These are phyloP conservation scores for Solanum ahanhuiri DNA, from an alignment of 257 asterid genomes.

Conservation along the genomic window DNA sequence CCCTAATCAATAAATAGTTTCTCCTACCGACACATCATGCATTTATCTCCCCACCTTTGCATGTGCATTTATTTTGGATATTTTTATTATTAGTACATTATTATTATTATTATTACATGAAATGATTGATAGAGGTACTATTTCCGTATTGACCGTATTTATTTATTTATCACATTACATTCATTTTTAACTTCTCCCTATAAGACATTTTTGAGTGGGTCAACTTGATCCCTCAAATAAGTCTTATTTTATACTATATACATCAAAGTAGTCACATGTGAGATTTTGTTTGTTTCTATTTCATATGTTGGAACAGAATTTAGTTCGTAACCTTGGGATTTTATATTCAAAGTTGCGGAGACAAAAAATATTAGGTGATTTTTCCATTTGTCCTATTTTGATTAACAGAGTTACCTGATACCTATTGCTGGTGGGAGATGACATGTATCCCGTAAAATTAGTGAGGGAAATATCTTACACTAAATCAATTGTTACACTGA, in stretches of 20 bases:
- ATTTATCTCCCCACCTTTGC: constrained; percentile 15
- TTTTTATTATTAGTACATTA: background rate
- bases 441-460: fast-evolving
- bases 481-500: background rate
- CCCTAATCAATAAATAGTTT: background rate
- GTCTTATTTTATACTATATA: background rate
- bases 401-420: fast-evolving
- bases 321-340: background rate
- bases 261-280: background rate
- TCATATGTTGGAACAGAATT: background rate
- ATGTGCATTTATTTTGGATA: constrained; percentile 28
- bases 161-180: background rate
- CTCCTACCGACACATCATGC: constrained; percentile 26
- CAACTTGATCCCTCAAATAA: background rate
- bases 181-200: background rate
- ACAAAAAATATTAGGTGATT: background rate
- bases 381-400: too few species aligned
- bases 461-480: background rate
- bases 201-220: background rate
- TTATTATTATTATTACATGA: background rate
- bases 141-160: constrained; percentile 45
- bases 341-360: too few species aligned
- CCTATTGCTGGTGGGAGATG: background rate
- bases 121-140: background rate
- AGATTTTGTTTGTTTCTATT: background rate